A percentile compares a stretch with the other conserved stretches of the same genome.
Conservation (phyloP, 805 yeast species). For the Kodamaea lidongshanica region DNA sequence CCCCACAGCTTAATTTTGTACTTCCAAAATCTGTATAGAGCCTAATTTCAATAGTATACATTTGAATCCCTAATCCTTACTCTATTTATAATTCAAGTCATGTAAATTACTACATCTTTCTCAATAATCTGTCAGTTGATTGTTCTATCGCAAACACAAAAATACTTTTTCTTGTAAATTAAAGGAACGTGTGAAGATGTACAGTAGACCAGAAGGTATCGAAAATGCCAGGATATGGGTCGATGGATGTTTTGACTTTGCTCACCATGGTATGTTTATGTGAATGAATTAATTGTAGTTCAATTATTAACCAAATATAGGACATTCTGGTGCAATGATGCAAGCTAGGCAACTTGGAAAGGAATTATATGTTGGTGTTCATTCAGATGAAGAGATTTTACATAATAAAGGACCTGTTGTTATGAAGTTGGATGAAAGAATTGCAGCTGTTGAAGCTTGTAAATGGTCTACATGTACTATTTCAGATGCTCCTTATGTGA, state of each 20-base stretch:
- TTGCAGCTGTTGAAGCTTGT: constrained; percentile 81
- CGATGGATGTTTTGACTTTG: constrained; percentile 97
- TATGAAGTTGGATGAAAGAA: constrained; percentile 75
- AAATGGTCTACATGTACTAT: constrained; percentile 78
- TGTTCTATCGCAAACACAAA: not conserved
- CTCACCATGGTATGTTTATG: constrained; percentile 72
- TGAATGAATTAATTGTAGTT: not conserved
- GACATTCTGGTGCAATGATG: constrained; percentile 91
- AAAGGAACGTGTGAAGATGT: constrained; percentile 22
- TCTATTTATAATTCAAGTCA: too few species aligned
- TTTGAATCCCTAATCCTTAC: too few species aligned
- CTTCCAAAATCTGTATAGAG: too few species aligned
- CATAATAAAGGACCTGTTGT: constrained; percentile 90
- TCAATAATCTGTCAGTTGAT: not conserved
- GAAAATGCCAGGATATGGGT: constrained; percentile 70
- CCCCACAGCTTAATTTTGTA: too few species aligned
- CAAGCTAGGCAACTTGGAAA: constrained; percentile 84
- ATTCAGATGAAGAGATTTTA: constrained; percentile 80
- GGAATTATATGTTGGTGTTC: constrained; percentile 80
- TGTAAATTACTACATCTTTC: too few species aligned
- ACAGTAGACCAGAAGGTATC: constrained; percentile 37
- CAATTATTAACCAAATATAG: constrained; percentile 13
- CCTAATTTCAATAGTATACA: too few species aligned
- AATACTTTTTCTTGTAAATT: not conserved
- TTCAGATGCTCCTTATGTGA: constrained; percentile 86